These are phyloP conservation scores for Talaromyces ruber DNA, from an alignment of 495 filamentous ascomycete species.

Conservation along the genomic window DNA sequence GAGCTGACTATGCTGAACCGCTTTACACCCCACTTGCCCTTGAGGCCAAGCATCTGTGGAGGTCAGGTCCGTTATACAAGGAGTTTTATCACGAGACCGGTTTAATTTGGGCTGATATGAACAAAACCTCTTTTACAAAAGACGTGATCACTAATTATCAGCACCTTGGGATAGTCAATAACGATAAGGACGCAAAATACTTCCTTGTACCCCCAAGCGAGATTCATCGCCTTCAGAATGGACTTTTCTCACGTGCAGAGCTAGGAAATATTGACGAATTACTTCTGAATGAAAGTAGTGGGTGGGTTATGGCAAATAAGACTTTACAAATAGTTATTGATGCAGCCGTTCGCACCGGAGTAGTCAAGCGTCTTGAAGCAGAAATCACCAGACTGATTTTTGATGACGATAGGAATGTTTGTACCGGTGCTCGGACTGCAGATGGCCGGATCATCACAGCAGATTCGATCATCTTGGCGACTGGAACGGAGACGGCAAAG, in stretches of 20 bases:
- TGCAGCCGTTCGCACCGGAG: slow-evolving; percentile 35
- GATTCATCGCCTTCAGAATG: not conserved
- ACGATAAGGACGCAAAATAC: too few species aligned
- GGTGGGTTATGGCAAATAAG: slow-evolving; percentile 54
- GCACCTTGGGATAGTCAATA: too few species aligned
- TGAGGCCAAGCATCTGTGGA: too few species aligned
- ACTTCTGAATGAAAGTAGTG: slow-evolving; percentile 44
- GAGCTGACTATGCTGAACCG: too few species aligned
- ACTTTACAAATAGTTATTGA: slow-evolving; percentile 37
- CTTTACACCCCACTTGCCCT: too few species aligned
- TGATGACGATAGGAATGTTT: slow-evolving; percentile 23
- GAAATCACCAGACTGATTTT: slow-evolving; percentile 38
- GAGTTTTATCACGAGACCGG: too few species aligned
- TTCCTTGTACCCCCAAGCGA: not conserved
- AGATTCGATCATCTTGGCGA: slow-evolving; percentile 41
- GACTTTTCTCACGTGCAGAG: not conserved
- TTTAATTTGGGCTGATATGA: too few species aligned
- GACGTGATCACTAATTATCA: too few species aligned
- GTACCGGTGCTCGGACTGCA: slow-evolving; percentile 36
- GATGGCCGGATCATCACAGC: slow-evolving; percentile 33
- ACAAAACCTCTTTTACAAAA: too few species aligned
- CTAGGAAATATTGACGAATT: slow-evolving; percentile 15
- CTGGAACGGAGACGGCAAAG: slow-evolving; percentile 51
- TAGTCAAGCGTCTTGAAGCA: slow-evolving; percentile 39
- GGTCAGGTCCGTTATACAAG: too few species aligned